Evolutionary conservation across 2,329 filamentous ascomycete species (phyloP), one percentile per base, ranked within the genome.

Genomic region (Pseudopithomyces chartarum): DNA sequence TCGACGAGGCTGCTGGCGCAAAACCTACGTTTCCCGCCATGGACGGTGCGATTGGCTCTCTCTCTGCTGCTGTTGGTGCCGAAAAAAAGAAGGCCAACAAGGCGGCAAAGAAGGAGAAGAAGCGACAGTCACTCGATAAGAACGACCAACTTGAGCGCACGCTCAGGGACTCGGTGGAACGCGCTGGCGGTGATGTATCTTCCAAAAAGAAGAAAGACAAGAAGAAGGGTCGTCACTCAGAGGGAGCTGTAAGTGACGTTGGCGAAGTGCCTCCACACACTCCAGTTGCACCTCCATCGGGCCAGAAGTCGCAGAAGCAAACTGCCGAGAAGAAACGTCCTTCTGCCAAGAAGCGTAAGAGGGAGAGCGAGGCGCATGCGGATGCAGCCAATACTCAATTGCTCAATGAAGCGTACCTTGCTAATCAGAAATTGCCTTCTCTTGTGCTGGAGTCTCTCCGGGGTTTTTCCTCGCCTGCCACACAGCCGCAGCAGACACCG

Each of bases 201-300:
- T 23, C 15, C 6, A 47, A 47, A 17, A 47, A 34, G 17, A 46
- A 33, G 43, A 34, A 45, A 23, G 19, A 22, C 2, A 54, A 54
- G 50, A 61, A 59, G 51, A 69, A 69, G 55, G 60, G 63, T 34
- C 67, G 68, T 51, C 56, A 22, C 26, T 43, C 49, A 8, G 19
- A 23, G 1, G 26, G n/a, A 17, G 49, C 7, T 23, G 34, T 34
- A 13, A 8, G 40, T 22, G 47, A 15, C 7, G 23, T 20, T 15
- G n/a, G 13, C n/a, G 26, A 22, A n/a, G 39, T 17, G 34, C n/a
- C 26, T 15, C 15, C 43, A 7, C 11, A 7, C 23, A 46, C 29
- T 8, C 19, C 11, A 22, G 45, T 5, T 19, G 7, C 29, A 22
- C 45, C 17, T 20, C 4, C 7, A 17, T 22, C 10, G 17, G 12